Conservation (phyloP, 2,329 filamentous ascomycete genomes). For the Purpureocillium takamizusanense region DNA sequence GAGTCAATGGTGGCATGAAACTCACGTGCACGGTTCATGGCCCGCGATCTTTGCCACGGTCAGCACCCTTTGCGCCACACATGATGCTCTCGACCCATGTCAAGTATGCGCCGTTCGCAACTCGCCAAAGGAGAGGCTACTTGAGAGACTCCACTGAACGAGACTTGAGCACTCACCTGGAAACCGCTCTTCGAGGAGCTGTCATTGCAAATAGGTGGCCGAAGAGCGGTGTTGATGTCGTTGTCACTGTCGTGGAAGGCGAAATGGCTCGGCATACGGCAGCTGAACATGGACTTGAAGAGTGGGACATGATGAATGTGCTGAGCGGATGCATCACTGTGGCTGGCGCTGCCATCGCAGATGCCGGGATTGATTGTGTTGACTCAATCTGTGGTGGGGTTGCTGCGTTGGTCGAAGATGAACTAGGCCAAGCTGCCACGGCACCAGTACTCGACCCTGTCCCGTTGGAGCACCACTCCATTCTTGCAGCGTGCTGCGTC, state of each 20-base stretch:
- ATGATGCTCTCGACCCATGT: slow-evolving; percentile 87
- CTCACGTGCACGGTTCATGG: slow-evolving; percentile 90
- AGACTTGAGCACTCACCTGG: slow-evolving; percentile 82
- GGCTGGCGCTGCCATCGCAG: slow-evolving; percentile 82
- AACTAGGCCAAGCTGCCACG: slow-evolving; percentile 21
- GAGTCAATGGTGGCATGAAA: slow-evolving; percentile 60
- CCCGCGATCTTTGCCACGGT: slow-evolving; percentile 80
- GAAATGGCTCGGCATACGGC: slow-evolving; percentile 63
- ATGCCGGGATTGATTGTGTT: slow-evolving; percentile 93
- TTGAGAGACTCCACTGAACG: slow-evolving; percentile 78
- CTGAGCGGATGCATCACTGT: slow-evolving; percentile 88
- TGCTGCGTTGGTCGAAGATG: slow-evolving; percentile 58
- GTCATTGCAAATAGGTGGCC: slow-evolving; percentile 94
- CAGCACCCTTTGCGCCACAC: slow-evolving; percentile 84
- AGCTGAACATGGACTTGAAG: slow-evolving; percentile 44
- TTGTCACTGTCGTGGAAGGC: slow-evolving; percentile 86
- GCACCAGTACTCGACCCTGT: slow-evolving; percentile 70
- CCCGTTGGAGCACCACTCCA: slow-evolving; percentile 66
- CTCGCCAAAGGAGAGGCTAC: slow-evolving; percentile 72
- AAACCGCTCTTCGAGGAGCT: slow-evolving; percentile 80
- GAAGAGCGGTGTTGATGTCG: slow-evolving; percentile 95
- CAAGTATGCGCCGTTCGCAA: slow-evolving; percentile 94
- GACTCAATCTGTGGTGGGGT: slow-evolving; percentile 86
- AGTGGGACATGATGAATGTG: slow-evolving; percentile 87
- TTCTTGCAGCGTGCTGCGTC: slow-evolving; percentile 79